Evolutionary conservation across 345 rosid species (phyloP).

Genomic region (Acer negundo): DNA sequence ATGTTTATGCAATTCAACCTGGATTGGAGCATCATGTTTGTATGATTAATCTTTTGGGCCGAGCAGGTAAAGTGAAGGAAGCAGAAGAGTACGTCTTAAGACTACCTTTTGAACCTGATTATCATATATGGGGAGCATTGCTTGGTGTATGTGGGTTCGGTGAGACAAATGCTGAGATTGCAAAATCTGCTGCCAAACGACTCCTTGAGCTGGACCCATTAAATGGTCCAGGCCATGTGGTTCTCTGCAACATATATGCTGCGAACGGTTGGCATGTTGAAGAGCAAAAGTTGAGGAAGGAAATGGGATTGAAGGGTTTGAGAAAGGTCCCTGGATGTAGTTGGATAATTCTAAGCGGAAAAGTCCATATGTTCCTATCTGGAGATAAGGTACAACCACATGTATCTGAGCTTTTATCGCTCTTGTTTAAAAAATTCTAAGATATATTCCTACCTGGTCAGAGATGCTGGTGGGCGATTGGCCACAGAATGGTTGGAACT

Average conservation of each 20-base stretch:
- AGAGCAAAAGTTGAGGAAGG: conserved; percentile 63
- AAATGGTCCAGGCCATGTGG: conserved; percentile 71
- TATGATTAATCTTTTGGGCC: conserved; percentile 53
- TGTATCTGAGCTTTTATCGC: conserved; percentile 35
- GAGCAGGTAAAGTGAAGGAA: conserved; percentile 54
- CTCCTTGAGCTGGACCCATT: conserved; percentile 64
- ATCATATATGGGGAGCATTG: conserved; percentile 57
- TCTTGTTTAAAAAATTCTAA: conserved; percentile 32
- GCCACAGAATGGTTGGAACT: conserved; percentile 65
- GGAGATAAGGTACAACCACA: conserved; percentile 51
- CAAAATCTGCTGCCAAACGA: conserved; percentile 44
- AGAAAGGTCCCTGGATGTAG: conserved; percentile 83
- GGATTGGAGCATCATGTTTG: conserved; percentile 49
- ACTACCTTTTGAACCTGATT: conserved; percentile 40
- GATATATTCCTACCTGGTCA: conserved; percentile 46
- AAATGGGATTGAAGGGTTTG: conserved; percentile 75
- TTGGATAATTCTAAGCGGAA: conserved; percentile 65
- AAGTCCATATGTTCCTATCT: conserved; percentile 50
- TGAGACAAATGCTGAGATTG: conserved; percentile 44
- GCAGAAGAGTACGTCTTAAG: conserved; percentile 47
- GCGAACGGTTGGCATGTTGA: conserved; percentile 48
- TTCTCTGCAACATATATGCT: conserved; percentile 65
- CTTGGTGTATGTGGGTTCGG: conserved; percentile 54
- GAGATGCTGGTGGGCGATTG: conserved; percentile 59
- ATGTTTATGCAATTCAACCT: conserved; percentile 34